A percentile compares a stretch with the other conserved stretches of the same genome.
Evolutionary conservation across 805 yeast genomes (phyloP).

Genomic region (Candida caryicola): DNA sequence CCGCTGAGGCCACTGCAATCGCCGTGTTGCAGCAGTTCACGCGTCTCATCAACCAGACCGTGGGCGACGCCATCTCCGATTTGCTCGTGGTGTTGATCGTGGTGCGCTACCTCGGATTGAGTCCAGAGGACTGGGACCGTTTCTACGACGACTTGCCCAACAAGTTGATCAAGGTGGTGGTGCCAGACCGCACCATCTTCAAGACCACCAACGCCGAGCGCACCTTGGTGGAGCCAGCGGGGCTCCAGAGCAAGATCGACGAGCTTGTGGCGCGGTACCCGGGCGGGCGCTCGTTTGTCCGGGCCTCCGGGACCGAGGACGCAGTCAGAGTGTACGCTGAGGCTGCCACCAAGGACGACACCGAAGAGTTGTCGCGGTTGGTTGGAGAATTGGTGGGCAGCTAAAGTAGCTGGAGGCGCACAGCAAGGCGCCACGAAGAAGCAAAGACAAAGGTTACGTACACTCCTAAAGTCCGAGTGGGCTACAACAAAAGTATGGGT

Average conservation of each 20-base stretch:
- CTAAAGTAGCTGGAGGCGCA: not conserved
- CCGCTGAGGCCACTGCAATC: slow-evolving; percentile 49
- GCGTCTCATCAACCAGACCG: slow-evolving; percentile 86
- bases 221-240: slow-evolving; percentile 68
- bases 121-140: slow-evolving; percentile 70
- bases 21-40: slow-evolving; percentile 58
- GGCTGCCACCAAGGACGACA: slow-evolving; percentile 48
- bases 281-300: slow-evolving; percentile 82
- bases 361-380: slow-evolving; percentile 25
- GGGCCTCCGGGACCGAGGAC: slow-evolving; percentile 97
- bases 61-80: slow-evolving; percentile 98
- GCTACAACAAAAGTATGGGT: too few species aligned
- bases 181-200: slow-evolving; percentile 75
- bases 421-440: too few species aligned
- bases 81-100: slow-evolving; percentile 73
- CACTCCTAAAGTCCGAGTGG: too few species aligned
- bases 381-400: slow-evolving; percentile 28
- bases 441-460: too few species aligned
- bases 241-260: slow-evolving; percentile 75
- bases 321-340: slow-evolving; percentile 96
- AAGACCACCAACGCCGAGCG: slow-evolving; percentile 91
- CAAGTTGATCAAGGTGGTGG: slow-evolving; percentile 74
- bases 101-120: slow-evolving; percentile 50
- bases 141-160: slow-evolving; percentile 87
- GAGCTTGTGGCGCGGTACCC: slow-evolving; percentile 51